These are phyloP conservation scores for Secale cereale DNA, from an alignment of 176 grass and related monocot species.

Conservation along the genomic window DNA sequence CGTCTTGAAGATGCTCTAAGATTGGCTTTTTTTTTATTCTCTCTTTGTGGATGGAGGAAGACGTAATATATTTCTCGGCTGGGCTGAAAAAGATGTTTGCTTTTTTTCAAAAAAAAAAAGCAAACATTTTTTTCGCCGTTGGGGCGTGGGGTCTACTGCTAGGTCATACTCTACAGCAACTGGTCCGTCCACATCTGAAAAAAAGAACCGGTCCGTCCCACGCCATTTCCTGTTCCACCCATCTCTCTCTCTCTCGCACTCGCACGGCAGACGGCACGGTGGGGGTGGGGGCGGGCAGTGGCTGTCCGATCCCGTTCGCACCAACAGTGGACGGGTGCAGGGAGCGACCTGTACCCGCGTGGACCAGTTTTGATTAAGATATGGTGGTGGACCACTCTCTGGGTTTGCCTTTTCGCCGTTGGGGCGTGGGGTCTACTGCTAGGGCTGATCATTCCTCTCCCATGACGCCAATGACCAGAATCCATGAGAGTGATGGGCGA, in stretches of 20 bases:
- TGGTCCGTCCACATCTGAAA: not conserved
- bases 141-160: too few relatives aligned
- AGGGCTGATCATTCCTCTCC: slow-evolving; percentile 1
- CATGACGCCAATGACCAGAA: not conserved
- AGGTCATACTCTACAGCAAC: not conserved
- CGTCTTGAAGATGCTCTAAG: too few relatives aligned
- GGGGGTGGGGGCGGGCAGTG: too few relatives aligned
- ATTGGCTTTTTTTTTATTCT: too few relatives aligned
- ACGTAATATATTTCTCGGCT: too few relatives aligned
- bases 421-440: not conserved
- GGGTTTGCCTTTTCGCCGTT: not conserved
- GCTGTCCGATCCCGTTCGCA: not conserved
- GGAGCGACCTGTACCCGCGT: not conserved
- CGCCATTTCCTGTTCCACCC: too few relatives aligned
- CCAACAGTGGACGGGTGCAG: not conserved
- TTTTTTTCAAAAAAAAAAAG: too few relatives aligned
- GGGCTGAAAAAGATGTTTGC: too few relatives aligned
- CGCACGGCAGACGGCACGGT: not conserved
- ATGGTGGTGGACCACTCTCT: not conserved
- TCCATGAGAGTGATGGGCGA: not conserved
- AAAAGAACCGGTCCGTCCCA: not conserved
- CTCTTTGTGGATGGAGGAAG: too few relatives aligned
- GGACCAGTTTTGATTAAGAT: not conserved
- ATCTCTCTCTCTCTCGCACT: too few relatives aligned
- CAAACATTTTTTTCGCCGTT: too few relatives aligned